Evolutionary conservation across 106 monocot species (phyloP).

Genomic region (Alisma plantagoaquatica): DNA sequence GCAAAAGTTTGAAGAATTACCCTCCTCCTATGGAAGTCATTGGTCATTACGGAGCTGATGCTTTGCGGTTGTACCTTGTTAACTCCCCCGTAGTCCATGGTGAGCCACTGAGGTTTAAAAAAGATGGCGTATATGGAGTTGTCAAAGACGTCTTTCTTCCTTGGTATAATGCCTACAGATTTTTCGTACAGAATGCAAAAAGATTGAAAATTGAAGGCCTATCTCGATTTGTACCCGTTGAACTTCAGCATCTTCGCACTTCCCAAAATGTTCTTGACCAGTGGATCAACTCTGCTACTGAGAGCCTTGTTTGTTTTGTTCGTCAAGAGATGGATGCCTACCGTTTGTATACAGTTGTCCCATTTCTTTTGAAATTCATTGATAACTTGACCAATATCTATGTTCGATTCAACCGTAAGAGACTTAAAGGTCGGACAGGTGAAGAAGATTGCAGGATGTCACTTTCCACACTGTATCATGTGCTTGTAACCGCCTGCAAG

Average conservation of each 20-base stretch:
- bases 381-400: slow-evolving; percentile 97
- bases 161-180: slow-evolving; percentile 99
- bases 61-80: slow-evolving; percentile 81
- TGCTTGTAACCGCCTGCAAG: slow-evolving; percentile 82
- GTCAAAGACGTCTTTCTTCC: slow-evolving; percentile 99
- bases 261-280: slow-evolving; percentile 97
- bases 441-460: slow-evolving; percentile 89
- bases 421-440: slow-evolving; percentile 92
- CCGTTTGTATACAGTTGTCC: slow-evolving; percentile 94
- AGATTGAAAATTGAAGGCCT: slow-evolving; percentile 76
- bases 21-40: slow-evolving; percentile 94
- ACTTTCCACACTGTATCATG: slow-evolving; percentile 94
- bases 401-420: slow-evolving; percentile 95
- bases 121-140: slow-evolving; percentile 82
- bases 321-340: slow-evolving; percentile 98
- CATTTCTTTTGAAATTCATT: slow-evolving; percentile 89
- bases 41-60: slow-evolving; percentile 88
- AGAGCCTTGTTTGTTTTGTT: slow-evolving; percentile 93
- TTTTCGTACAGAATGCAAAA: slow-evolving; percentile 96
- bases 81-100: slow-evolving; percentile 98
- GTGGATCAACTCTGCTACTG: slow-evolving; percentile 98
- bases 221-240: slow-evolving; percentile 59
- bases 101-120: slow-evolving; percentile 84
- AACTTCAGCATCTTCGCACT: slow-evolving; percentile 28
- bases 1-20: slow-evolving; percentile 87